Evolutionary conservation across 1,284 basidiomycete genomes (phyloP), one percentile per base, ranked within the genome.

Genomic region (Boletus sp.): DNA sequence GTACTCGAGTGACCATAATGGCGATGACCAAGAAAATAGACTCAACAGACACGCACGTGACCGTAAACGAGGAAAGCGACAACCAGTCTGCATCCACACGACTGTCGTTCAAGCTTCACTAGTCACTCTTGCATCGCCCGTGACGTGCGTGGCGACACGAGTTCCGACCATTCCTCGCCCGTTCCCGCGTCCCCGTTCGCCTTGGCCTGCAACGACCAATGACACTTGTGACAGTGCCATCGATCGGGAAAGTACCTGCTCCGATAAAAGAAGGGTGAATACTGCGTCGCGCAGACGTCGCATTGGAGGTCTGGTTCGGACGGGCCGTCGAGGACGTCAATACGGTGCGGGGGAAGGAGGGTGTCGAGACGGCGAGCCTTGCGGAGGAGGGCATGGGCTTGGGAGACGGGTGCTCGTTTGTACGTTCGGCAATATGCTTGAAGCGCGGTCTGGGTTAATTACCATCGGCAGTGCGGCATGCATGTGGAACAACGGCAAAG

Each of bases 351-450:
- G 29, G 59, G 56, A 23, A 91, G 71, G 41, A 88, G 74, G 22
- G 72, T 71, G 64, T 94, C 91, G 16, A 94, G 74, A 9, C 90
- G 80, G 25, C 79, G 80, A 8, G 91, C 91, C 68, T 94, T 94
- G 48, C 91, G 85, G 33, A 94, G 76, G 10, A 94, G 76, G 2
- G 82, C 87, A 63, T 94, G 91, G 2, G 87, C 80, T 57, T 87
- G 80, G 7, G 76, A 73, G 6, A 81, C 69, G 0, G 75, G 72
- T 1, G 88, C 84, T 58, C 86, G 83, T 69, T 95, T 95, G 73
- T 94, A 94, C 8, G 81, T 77, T 46, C 77, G 77, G 34, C 84
- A 86, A 66, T 89, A 96, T 13, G 90, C 78, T 69, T 95, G 91
- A 17, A 96, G 74, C 1, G 91, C 88, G 19, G 88, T 91, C 88